Percentiles rank a stretch among this genome's conserved stretches.
Conservation (phyloP, 2,329 filamentous ascomycete species). For the Claviceps citrina region DNA sequence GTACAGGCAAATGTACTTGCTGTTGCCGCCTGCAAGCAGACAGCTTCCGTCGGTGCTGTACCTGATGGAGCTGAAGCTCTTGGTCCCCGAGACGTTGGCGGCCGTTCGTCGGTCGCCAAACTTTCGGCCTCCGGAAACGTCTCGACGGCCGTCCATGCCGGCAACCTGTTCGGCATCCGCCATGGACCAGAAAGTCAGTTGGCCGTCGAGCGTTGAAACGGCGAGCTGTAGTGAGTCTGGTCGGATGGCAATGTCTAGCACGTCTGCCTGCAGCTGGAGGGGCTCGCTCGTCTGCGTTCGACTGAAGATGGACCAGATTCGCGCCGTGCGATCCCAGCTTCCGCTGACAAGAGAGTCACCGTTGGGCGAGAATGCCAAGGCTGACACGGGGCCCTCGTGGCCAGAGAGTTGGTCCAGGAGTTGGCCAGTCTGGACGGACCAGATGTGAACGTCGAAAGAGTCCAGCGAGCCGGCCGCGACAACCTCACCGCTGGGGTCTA, state of each 20-base stretch:
- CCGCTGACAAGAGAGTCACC: conserved; percentile 74
- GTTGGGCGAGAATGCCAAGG: conserved; percentile 76
- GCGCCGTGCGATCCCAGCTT: conserved; percentile 90
- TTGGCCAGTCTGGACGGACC: conserved; percentile 96
- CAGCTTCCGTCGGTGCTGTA: conserved; percentile 91
- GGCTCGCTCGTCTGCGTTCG: conserved; percentile 91
- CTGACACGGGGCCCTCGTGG: conserved; percentile 85
- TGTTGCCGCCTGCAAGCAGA: conserved; percentile 80
- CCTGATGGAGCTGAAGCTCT: conserved; percentile 72
- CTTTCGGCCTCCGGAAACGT: conserved; percentile 84
- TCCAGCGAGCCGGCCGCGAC: conserved; percentile 90
- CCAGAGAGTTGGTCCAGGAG: conserved; percentile 79
- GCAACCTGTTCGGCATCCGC: conserved; percentile 74
- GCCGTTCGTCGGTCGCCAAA: conserved; percentile 77
- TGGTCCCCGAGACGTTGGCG: conserved; percentile 78
- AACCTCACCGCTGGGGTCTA: conserved; percentile 94
- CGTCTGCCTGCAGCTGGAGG: conserved; percentile 78
- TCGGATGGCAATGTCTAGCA: conserved; percentile 71
- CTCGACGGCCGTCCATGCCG: conserved; percentile 75
- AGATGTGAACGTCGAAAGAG: conserved; percentile 94
- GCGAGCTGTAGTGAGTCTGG: conserved; percentile 86
- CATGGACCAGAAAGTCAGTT: conserved; percentile 88
- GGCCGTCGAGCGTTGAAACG: conserved; percentile 82
- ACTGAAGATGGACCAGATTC: conserved; percentile 91
- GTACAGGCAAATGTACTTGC: conserved; percentile 97